Percentiles rank a stretch among this genome's conserved stretches.
phyloP scores from a whole-genome alignment of 2,329 filamentous ascomycete genomes.

The Cladorrhinum sp. region DNA sequence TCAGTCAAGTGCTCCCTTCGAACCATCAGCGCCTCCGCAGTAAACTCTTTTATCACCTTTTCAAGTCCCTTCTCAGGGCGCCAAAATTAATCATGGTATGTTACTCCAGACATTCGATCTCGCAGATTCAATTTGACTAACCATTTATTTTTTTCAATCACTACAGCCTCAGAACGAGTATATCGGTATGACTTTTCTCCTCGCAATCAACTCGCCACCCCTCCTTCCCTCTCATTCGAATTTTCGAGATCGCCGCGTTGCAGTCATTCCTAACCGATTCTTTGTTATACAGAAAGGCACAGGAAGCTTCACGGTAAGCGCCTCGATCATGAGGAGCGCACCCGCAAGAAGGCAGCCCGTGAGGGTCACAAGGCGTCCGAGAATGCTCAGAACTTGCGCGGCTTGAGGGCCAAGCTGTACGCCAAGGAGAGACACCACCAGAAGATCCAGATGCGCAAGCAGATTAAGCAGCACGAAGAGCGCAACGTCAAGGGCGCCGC shows the following conservation, averaged over 20 bases:
- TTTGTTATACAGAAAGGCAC: slow-evolving; percentile 29
- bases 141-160: slow-evolving; percentile 11
- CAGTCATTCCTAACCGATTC: slow-evolving; percentile 11
- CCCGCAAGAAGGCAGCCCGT: slow-evolving; percentile 81
- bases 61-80: slow-evolving; percentile 21
- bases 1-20: not conserved
- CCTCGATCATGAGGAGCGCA: slow-evolving; percentile 81
- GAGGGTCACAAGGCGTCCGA: slow-evolving; percentile 85
- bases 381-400: slow-evolving; percentile 89
- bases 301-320: slow-evolving; percentile 43
- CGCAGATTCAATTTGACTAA: not conserved
- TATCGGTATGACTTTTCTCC: slow-evolving; percentile 47
- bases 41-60: not conserved
- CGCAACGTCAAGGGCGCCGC: slow-evolving; percentile 86
- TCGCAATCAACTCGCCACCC: not conserved
- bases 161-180: slow-evolving; percentile 78
- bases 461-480: slow-evolving; percentile 92
- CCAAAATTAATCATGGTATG: slow-evolving; percentile 24
- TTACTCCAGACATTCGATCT: not conserved
- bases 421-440: slow-evolving; percentile 92
- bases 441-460: slow-evolving; percentile 97
- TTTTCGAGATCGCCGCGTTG: not conserved
- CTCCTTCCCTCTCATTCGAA: slow-evolving; percentile 42
- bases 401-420: slow-evolving; percentile 87
- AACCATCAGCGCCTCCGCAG: not conserved